These are phyloP conservation scores for Xanthoconium purpureum DNA, from an alignment of 768 basidiomycete species.

Conservation along the genomic window DNA sequence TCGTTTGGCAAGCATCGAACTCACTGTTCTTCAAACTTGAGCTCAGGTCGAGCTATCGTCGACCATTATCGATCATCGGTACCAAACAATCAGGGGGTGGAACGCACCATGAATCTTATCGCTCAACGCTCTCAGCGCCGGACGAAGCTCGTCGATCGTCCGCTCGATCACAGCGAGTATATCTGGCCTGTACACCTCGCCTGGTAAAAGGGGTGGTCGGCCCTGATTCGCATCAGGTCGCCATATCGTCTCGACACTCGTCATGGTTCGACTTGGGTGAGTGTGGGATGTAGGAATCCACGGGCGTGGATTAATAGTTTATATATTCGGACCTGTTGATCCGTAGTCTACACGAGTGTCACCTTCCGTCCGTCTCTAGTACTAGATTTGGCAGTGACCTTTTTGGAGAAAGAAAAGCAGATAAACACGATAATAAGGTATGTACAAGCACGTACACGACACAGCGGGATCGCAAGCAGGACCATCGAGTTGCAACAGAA, in stretches of 20 bases:
- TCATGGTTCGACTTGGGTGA: background rate
- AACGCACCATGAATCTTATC: conserved; percentile 65
- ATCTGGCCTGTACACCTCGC: conserved; percentile 50
- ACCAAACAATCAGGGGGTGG: background rate
- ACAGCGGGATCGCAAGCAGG: conserved; percentile 23
- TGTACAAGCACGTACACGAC: conserved; percentile 33
- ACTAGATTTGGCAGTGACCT: background rate
- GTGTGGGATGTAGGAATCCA: too few relatives aligned
- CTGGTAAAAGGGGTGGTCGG: background rate
- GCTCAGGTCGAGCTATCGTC: conserved; percentile 61
- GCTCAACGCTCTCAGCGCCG: conserved; percentile 57
- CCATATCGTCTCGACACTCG: background rate
- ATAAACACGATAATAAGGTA: conserved; percentile 38
- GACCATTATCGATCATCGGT: background rate
- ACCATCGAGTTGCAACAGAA: conserved; percentile 15
- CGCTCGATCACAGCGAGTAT: conserved; percentile 59
- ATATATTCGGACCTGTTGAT: background rate
- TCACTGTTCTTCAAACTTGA: conserved; percentile 65
- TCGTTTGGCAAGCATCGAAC: conserved; percentile 11
- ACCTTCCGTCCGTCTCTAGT: background rate
- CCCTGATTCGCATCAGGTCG: background rate
- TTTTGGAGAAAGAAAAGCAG: conserved; percentile 3
- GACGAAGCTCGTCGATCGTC: conserved; percentile 49
- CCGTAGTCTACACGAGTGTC: conserved; percentile 7
- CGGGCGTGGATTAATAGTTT: background rate